Base-by-base conservation (phyloP, 192 early-diverging fungal genomes). In the Pilobolus umbonatus region DNA sequence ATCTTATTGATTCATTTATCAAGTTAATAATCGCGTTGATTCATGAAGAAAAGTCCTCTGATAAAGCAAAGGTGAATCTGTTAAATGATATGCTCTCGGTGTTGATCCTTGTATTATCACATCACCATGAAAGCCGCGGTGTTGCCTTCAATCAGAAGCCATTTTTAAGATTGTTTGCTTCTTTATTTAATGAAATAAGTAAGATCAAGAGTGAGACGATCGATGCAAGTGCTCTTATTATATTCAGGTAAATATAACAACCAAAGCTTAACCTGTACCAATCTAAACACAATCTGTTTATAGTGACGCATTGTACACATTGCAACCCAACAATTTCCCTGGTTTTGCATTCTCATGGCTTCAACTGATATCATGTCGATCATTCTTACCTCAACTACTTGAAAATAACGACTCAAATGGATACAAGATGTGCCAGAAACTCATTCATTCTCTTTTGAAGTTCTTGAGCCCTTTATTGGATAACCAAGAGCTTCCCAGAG, bases 331-430 rank as follows among this genome's bases (percentile, higher is more conserved):
- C 22, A 80, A 85, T 55, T 84, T 99, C 55, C 95, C 97, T 40
- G 93, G 93, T 12, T 97, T 98, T 72, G 84, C 87, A 19, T 96
- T 94, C 67, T 88, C 88, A 43, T 99, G 97, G 95, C 77, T 98
- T 24, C 88, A 90, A 68, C 77, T 99, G 43, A 87, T 96, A 29
- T 92, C 95, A 21, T 94, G 97, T 66, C 81, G 95, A 0, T 82
- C 80, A 64, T 92, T 95, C 59, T 86, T 99, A 84, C 89, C 95
- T 24, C 88, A 88, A 44, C 74, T 98, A 30, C 69, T 93, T 25
- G 45, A 72, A 76, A 24, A 91, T 88, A 62, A 82, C 78, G 54
- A 79, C 76, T 69, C 88, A n/a, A 54, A 86, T 68, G 86, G 84
- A 24, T 98, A 93, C 92, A 76, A 86, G 7, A 74, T 88, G 52